phyloP scores from a whole-genome alignment of 768 basidiomycete genomes.

The Trametes elegans region DNA sequence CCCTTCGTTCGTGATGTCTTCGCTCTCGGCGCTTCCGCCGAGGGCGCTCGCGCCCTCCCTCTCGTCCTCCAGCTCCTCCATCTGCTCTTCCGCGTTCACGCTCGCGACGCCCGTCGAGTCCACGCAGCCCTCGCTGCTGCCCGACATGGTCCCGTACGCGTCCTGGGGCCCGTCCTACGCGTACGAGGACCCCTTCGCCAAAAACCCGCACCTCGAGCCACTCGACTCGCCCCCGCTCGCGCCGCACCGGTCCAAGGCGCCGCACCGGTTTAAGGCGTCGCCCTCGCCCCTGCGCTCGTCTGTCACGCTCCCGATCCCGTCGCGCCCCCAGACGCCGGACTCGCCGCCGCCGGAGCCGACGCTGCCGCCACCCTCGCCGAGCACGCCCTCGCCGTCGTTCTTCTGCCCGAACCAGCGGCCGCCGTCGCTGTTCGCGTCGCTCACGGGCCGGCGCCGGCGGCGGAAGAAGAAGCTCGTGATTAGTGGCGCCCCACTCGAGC shows the following conservation, averaged over 20 bases:
- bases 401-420: constrained; percentile 20
- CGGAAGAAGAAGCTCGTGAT: constrained; percentile 30
- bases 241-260: neutral
- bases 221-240: constrained; percentile 15
- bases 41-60: constrained; percentile 9
- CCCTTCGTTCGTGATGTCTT: constrained; percentile 13
- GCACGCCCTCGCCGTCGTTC: constrained; percentile 27
- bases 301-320: constrained; percentile 11
- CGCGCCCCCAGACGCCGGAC: constrained; percentile 18
- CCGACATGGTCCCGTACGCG: constrained; percentile 22
- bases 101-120: constrained; percentile 25
- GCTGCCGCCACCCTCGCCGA: constrained; percentile 26
- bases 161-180: constrained; percentile 19
- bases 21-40: constrained; percentile 3
- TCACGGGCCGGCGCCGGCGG: constrained; percentile 16
- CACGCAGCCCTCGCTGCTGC: neutral
- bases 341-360: constrained; percentile 25
- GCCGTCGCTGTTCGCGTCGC: constrained; percentile 24
- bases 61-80: constrained; percentile 21
- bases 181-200: constrained; percentile 15
- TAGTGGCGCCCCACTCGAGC: constrained; percentile 14
- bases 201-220: constrained; percentile 4
- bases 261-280: no score
- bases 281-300: constrained; percentile 5
- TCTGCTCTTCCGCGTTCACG: constrained; percentile 20